Percentiles rank a stretch among this genome's conserved stretches.
These are phyloP conservation scores for Neckera pumila DNA, from an alignment of 225 moss, liverwort and hornwort species.

Conservation along the genomic window DNA sequence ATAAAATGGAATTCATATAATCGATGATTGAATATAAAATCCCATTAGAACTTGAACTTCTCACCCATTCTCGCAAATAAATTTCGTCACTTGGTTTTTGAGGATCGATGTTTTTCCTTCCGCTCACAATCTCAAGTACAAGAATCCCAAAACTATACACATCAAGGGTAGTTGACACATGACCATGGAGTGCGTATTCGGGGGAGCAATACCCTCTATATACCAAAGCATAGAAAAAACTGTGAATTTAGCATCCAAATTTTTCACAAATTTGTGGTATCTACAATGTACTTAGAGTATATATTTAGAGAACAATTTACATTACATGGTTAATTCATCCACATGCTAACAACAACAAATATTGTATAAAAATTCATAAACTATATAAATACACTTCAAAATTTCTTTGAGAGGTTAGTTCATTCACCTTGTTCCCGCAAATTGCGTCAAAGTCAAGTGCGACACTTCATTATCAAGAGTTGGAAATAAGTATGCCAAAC, in stretches of 20 bases:
- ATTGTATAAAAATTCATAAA: neutral
- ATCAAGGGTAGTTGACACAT: neutral
- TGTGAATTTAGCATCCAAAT: neutral
- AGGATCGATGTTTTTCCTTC: neutral
- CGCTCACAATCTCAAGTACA: neutral
- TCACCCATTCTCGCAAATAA: neutral
- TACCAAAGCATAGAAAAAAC: neutral
- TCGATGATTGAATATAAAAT: neutral
- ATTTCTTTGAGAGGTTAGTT: too few relatives aligned
- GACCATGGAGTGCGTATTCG: neutral
- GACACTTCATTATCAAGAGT: fast-evolving
- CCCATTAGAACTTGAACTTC: neutral
- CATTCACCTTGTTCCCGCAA: neutral
- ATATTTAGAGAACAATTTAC: neutral
- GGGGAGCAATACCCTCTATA: neutral
- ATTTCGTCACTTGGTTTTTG: neutral
- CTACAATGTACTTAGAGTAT: neutral
- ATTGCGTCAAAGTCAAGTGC: neutral
- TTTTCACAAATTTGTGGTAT: neutral
- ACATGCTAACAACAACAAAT: neutral
- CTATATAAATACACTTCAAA: neutral
- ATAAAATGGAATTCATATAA: too few relatives aligned
- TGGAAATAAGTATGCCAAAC: neutral
- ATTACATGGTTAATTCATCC: neutral
- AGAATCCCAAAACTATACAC: neutral